A percentile compares a stretch with the other conserved stretches of the same genome.
Evolutionary conservation across 2,329 filamentous ascomycete species (phyloP).

Genomic region (Aspergillus udagawae): DNA sequence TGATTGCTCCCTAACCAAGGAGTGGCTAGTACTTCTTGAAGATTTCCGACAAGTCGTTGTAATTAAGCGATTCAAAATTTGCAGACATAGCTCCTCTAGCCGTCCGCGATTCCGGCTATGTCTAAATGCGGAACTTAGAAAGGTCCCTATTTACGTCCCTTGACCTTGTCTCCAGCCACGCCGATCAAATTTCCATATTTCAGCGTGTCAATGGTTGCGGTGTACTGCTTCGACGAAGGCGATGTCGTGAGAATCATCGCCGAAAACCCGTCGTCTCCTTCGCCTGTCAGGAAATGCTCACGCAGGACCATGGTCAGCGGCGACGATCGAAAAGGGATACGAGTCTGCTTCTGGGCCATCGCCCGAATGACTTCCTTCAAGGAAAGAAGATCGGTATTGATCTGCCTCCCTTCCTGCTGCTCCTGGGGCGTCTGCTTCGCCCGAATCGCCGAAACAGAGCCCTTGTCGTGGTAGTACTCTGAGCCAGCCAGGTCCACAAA

Average conservation of each 20-base stretch:
- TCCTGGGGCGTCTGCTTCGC: constrained; percentile 36
- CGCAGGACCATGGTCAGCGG: constrained; percentile 44
- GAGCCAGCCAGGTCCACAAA: constrained; percentile 47
- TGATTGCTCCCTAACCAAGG: too few species aligned
- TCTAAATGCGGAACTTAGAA: too few species aligned
- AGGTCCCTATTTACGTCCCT: too few species aligned
- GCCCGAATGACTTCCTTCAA: constrained; percentile 48
- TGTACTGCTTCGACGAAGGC: constrained; percentile 32
- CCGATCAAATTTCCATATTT: constrained; percentile 44
- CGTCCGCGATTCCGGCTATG: too few species aligned
- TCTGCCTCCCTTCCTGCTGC: constrained; percentile 40
- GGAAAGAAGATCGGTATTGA: constrained; percentile 44
- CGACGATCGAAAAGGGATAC: constrained; percentile 42
- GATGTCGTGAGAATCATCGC: constrained; percentile 41
- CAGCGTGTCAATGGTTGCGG: constrained; percentile 42
- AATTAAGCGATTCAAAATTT: too few species aligned
- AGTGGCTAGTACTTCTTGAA: too few species aligned
- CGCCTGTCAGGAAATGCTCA: constrained; percentile 30
- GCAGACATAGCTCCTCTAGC: too few species aligned
- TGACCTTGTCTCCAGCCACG: constrained; percentile 18
- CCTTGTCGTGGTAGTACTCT: constrained; percentile 38
- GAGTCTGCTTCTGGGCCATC: constrained; percentile 26
- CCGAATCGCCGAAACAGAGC: background rate
- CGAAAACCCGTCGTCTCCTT: constrained; percentile 22
- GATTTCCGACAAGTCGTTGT: too few species aligned